Evolutionary conservation across 2,329 filamentous ascomycete species (phyloP), one percentile per base, ranked within the genome.

Genomic region (Penicillium sp.): DNA sequence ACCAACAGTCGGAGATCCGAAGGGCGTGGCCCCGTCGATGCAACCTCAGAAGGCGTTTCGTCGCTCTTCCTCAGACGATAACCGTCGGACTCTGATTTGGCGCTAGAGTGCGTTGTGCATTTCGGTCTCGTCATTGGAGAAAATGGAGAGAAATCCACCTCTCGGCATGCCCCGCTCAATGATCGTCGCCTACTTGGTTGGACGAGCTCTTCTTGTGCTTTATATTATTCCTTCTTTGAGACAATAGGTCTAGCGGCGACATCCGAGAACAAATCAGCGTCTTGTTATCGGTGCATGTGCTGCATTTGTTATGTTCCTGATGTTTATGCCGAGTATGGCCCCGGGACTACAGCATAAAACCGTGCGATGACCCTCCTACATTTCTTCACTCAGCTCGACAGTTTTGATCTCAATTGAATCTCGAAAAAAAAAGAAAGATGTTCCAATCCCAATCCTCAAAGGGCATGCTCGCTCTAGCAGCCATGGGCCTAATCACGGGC

Each of bases 241-340:
- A 47, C 25, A 21, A 46, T 38, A 39, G 34, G 25, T 34, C 5
- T 35, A 23, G 55, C 57, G 52, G 60, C 40, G 60, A 61, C 50
- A 52, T 60, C 54, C 63, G 60, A 64, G 57, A 46, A 23, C 61
- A 62, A 70, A 71, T 71, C 65, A 68, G 59, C 55, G 34, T 27
- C 12, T 50, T 50, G 53, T 65, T 63, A 63, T 65, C 61, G 58
- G 54, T 34, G 53, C 68, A 70, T 70, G 68, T 65, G 68, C 59
- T 50, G 53, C 55, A 27, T 49, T 35, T 29, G 54, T 54, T 53
- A 21, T 51, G 38, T 42, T 6, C 46, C 46, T 55, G 39, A 53
- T 47, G 42, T 46, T 48, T 40, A 38, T 50, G 29, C 48, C 45
- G 46, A 41, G 18, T 16, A 21, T 29, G 18, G 10, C 18, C 27